Percentiles rank a stretch among this genome's conserved stretches.
phyloP scores from a whole-genome alignment of 768 basidiomycete species.

The Rhodocollybia butyracea region DNA sequence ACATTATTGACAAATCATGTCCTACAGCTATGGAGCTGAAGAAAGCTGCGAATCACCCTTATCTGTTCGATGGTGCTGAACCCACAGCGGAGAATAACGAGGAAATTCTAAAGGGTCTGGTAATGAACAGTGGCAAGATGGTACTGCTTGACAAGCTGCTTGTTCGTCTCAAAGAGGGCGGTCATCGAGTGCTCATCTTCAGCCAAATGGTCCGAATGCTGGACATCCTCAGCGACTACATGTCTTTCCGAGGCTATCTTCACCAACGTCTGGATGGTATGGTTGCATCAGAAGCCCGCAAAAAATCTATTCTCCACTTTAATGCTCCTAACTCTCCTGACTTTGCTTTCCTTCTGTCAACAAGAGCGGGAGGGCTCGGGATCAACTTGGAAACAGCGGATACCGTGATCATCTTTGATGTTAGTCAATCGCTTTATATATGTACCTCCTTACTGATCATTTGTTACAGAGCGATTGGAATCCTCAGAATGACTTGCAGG shows the following conservation, averaged over 20 bases:
- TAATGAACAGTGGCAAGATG: slow-evolving; percentile 99
- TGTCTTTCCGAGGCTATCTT: slow-evolving; percentile 82
- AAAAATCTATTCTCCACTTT: slow-evolving; percentile 96
- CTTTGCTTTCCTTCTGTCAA: slow-evolving; percentile 95
- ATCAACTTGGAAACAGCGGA: slow-evolving; percentile 99
- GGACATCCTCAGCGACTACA: slow-evolving; percentile 97
- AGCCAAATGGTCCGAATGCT: slow-evolving; percentile 99
- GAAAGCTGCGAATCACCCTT: slow-evolving; percentile 98
- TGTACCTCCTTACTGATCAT: slow-evolving; percentile 8
- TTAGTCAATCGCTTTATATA: slow-evolving; percentile 34
- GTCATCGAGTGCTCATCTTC: slow-evolving; percentile 97
- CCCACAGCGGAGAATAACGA: slow-evolving; percentile 54
- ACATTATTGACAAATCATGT: slow-evolving; percentile 5
- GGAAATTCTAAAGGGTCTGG: slow-evolving; percentile 90
- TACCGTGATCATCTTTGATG: slow-evolving; percentile 99
- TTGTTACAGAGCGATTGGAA: slow-evolving; percentile 88
- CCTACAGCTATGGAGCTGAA: slow-evolving; percentile 92
- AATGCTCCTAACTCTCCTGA: slow-evolving; percentile 91
- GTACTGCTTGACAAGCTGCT: slow-evolving; percentile 96
- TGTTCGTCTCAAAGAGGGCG: slow-evolving; percentile 83
- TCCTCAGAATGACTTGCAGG: slow-evolving; percentile 97
- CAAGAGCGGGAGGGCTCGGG: slow-evolving; percentile 94
- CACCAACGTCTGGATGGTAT: slow-evolving; percentile 95
- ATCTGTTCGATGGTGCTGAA: slow-evolving; percentile 96
- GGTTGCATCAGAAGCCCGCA: slow-evolving; percentile 89